Percentiles rank a stretch among this genome's conserved stretches.
Conservation (phyloP, 176 grass and related monocot species). For the Ampelocalamus luodianensis region DNA sequence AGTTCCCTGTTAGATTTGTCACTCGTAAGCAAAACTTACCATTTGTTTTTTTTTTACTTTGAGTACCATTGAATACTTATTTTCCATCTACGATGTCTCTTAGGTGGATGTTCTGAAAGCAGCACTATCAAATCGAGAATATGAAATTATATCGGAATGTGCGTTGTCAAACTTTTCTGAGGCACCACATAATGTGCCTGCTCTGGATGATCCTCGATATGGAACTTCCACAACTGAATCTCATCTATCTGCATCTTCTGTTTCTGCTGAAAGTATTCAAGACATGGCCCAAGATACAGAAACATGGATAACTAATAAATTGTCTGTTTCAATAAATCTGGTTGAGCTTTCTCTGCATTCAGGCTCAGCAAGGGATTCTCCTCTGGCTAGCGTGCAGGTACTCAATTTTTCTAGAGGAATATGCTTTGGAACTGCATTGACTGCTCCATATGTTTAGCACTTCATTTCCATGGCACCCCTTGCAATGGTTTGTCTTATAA, state of each 20-base stretch:
- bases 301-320: constrained; percentile 56
- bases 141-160: constrained; percentile 93
- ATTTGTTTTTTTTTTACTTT: no score
- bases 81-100: constrained; percentile 22
- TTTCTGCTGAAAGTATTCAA: constrained; percentile 59
- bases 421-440: no score
- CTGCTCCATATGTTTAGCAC: no score
- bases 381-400: no score
- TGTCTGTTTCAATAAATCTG: no score
- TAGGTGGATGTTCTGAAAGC: constrained; percentile 86
- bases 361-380: no score
- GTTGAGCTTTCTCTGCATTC: no score
- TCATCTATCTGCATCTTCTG: constrained; percentile 45
- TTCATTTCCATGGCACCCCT: no score
- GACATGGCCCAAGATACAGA: constrained; percentile 23
- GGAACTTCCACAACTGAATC: constrained; percentile 52
- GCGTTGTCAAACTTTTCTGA: constrained; percentile 92
- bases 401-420: no score
- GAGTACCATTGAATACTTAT: constrained; percentile 16
- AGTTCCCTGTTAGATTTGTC: no score
- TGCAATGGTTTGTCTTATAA: no score
- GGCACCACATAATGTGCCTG: constrained; percentile 68
- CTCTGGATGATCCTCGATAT: constrained; percentile 57
- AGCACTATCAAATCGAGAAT: constrained; percentile 87
- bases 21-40: no score